Base-by-base conservation (phyloP, 257 asterid species). In the Paraleonurus japonicus region DNA sequence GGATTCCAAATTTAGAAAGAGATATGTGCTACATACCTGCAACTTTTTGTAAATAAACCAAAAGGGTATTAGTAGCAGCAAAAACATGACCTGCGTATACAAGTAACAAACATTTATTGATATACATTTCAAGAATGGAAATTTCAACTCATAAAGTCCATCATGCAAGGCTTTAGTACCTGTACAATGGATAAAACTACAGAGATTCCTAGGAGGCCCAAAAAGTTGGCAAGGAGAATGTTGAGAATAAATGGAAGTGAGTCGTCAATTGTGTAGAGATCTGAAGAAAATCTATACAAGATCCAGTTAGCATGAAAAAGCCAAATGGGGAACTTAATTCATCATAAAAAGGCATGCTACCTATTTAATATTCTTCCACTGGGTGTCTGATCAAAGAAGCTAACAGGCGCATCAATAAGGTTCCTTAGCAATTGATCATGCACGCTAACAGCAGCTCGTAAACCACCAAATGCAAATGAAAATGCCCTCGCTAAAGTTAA, bases 211-310 rank as follows among this genome's bases (percentile, higher is more conserved):
- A 90, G 65, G 70, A 93, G 96, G 79, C 97, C 96, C 67, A 90
- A 88, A 47, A 93, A 85, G 80, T 93, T 93, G 76, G 98, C 96
- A 60, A 93, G 89, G 76, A 93, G 96, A 78, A 93, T 87, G 87
- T 93, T 93, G 89, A 93, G 96, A 71, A 90, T 90, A 77, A 93
- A 93, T 17, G 97, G 98, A 85, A 90, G 98, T 67, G 97, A 88
- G 83, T 90, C 98, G 50, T 93, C 98, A 50, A 93, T 87, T 71
- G 96, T 90, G 81, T 90, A 93, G 69, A 93, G 96, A 85, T 93
- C 97, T 78, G 98, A 93, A 74, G 98, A 93, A 74, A 93, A 66
- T 81, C 98, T 93, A 72, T 67, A 86, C 37, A 61, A 47, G 54
- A 72, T 72, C 48, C 54, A 51, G 80, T 89, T 74, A 87, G 87